These are phyloP conservation scores for Sporobolus alterniflorus DNA, from an alignment of 202 grass and related monocot species.

Conservation along the genomic window DNA sequence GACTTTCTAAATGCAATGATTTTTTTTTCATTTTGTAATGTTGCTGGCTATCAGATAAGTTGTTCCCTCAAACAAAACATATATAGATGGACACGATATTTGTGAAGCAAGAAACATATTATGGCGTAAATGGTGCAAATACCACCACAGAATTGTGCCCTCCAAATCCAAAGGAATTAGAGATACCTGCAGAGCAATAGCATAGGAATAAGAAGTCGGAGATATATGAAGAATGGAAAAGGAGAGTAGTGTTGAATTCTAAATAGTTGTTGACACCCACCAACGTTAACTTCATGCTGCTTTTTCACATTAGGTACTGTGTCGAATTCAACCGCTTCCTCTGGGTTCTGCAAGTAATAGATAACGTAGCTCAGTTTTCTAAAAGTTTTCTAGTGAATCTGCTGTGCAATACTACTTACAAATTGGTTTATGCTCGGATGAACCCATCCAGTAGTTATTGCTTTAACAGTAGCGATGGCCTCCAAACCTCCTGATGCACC, in stretches of 20 bases:
- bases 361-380: conserved; percentile 10
- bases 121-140: conserved; percentile 97
- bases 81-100: conserved; percentile 30
- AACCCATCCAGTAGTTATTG: conserved; percentile 93
- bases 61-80: conserved; percentile 23
- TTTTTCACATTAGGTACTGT: conserved; percentile 88
- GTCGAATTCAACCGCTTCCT: conserved; percentile 86
- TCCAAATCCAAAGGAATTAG: conserved; percentile 98
- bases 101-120: conserved; percentile 24
- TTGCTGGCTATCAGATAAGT: conserved; percentile 17
- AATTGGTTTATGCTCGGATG: conserved; percentile 99
- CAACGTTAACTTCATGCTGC: conserved; percentile 91
- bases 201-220: conserved; percentile 23
- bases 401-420: conserved; percentile 64
- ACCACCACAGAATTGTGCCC: conserved; percentile 96
- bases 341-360: conserved; percentile 64
- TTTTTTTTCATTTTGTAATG: conserved; percentile 2
- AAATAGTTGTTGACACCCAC: conserved; percentile 47
- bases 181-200: conserved; percentile 62
- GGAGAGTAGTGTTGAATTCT: not conserved
- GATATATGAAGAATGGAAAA: not conserved
- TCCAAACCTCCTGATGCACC: conserved; percentile 91
- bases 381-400: not conserved
- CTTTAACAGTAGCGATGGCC: conserved; percentile 91
- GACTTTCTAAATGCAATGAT: not conserved